These are phyloP conservation scores for Cordia subcordata DNA, from an alignment of 257 asterid genomes.

Conservation along the genomic window DNA sequence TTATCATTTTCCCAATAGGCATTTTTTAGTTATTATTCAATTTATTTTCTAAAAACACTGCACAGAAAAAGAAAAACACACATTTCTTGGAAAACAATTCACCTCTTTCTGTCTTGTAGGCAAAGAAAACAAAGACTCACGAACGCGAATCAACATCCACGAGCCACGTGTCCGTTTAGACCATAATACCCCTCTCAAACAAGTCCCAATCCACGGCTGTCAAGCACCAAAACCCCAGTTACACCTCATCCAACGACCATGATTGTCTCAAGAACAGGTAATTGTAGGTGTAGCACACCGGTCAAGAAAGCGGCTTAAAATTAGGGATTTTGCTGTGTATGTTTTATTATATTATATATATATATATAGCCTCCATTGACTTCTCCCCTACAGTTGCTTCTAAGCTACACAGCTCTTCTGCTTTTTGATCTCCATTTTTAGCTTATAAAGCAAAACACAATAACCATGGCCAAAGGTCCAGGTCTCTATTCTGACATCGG, in stretches of 20 bases:
- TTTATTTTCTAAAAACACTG: neutral
- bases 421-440: neutral
- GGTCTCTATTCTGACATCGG: conserved; percentile 90
- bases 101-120: conserved; percentile 15
- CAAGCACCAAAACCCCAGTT: neutral
- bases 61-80: neutral
- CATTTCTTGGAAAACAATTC: conserved; percentile 34
- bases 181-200: conserved; percentile 20
- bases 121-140: conserved; percentile 16
- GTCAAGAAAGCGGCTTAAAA: conserved; percentile 15
- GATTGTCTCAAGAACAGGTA: conserved; percentile 18
- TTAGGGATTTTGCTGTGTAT: conserved; percentile 41
- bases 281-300: conserved; percentile 11
- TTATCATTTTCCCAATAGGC: no score
- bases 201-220: conserved; percentile 34
- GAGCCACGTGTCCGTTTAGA: conserved; percentile 21
- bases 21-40: no score
- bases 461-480: conserved; percentile 84
- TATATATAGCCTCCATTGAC: conserved; percentile 6
- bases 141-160: neutral
- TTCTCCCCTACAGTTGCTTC: neutral
- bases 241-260: conserved; percentile 31
- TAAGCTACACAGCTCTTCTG: neutral
- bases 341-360: neutral
- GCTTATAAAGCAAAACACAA: conserved; percentile 20